Evolutionary conservation across 2,329 filamentous ascomycete genomes (phyloP).

Genomic region (Exophiala aquamarina): DNA sequence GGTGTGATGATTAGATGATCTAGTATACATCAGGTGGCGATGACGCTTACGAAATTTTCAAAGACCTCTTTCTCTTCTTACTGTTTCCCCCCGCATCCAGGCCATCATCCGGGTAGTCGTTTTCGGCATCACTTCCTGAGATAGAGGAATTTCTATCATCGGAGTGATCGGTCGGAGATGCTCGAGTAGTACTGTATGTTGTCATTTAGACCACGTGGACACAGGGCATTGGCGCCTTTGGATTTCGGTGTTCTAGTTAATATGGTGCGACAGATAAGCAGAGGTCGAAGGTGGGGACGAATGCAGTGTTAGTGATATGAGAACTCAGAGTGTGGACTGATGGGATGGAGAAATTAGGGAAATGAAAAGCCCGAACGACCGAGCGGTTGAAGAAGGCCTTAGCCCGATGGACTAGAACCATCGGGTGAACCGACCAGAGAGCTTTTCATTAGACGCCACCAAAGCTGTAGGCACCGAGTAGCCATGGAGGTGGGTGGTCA

Average conservation of each 20-base stretch:
- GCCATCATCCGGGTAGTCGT: conserved; percentile 15
- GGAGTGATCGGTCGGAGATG: conserved; percentile 18
- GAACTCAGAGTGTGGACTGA: background rate
- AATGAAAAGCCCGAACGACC: conserved; percentile 12
- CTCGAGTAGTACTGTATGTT: conserved; percentile 12
- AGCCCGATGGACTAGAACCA: too few relatives aligned
- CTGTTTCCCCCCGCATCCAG: conserved; percentile 12
- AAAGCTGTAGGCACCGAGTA: background rate
- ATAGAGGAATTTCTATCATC: conserved; percentile 21
- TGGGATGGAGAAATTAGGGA: conserved; percentile 4
- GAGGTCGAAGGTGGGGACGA: conserved; percentile 4
- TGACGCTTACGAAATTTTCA: conserved; percentile 27
- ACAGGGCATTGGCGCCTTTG: background rate
- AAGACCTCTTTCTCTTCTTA: conserved; percentile 58
- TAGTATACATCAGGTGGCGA: background rate
- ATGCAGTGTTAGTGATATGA: background rate
- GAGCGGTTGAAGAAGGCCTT: conserved; percentile 8
- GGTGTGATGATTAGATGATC: conserved; percentile 1
- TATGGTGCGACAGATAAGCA: background rate
- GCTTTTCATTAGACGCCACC: too few relatives aligned
- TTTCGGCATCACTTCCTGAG: conserved; percentile 22
- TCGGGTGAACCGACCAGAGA: too few relatives aligned
- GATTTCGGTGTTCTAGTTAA: background rate
- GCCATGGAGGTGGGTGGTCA: background rate
- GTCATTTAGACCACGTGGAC: conserved; percentile 13